These are phyloP conservation scores for Phytophthora gonapodyides DNA, from an alignment of 352 stramenopile genomes.

Conservation along the genomic window DNA sequence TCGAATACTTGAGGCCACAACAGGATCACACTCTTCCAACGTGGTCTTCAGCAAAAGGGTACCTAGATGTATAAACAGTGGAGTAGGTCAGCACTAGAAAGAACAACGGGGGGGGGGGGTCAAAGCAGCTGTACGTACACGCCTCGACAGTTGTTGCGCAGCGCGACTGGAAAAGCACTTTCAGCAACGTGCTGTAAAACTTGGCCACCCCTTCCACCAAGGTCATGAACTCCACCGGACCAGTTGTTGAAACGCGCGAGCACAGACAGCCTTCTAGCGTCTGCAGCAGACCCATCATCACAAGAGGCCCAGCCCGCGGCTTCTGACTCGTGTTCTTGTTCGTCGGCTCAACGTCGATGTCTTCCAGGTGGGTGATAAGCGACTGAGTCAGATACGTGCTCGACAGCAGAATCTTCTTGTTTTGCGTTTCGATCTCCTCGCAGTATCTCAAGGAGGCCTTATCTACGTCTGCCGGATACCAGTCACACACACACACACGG, in stretches of 20 bases:
- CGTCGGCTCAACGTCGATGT: conserved; percentile 53
- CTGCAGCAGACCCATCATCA: conserved; percentile 92
- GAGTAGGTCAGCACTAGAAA: not conserved
- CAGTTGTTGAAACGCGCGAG: conserved; percentile 88
- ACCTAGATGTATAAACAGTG: conserved; percentile 37
- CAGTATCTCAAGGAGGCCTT: conserved; percentile 61
- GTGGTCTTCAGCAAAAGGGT: conserved; percentile 93
- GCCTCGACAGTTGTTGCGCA: conserved; percentile 87
- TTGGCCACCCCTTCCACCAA: conserved; percentile 71
- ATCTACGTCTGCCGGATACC: conserved; percentile 46
- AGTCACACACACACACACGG: conserved; percentile 7
- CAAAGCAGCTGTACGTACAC: conserved; percentile 47
- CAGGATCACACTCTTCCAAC: conserved; percentile 85
- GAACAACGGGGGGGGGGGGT: not conserved
- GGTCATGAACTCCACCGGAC: conserved; percentile 59
- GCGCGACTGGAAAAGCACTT: conserved; percentile 89
- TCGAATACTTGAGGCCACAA: conserved; percentile 84
- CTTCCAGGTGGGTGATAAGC: conserved; percentile 62
- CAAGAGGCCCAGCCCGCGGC: conserved; percentile 59
- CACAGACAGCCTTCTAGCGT: conserved; percentile 92
- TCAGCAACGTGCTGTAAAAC: conserved; percentile 83
- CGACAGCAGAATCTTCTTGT: conserved; percentile 77
- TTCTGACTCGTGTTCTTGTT: conserved; percentile 15
- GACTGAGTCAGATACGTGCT: conserved; percentile 73
- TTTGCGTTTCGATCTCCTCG: conserved; percentile 70